phyloP scores from a whole-genome alignment of 148 eudicot genomes.

The Limonium bicolor region DNA sequence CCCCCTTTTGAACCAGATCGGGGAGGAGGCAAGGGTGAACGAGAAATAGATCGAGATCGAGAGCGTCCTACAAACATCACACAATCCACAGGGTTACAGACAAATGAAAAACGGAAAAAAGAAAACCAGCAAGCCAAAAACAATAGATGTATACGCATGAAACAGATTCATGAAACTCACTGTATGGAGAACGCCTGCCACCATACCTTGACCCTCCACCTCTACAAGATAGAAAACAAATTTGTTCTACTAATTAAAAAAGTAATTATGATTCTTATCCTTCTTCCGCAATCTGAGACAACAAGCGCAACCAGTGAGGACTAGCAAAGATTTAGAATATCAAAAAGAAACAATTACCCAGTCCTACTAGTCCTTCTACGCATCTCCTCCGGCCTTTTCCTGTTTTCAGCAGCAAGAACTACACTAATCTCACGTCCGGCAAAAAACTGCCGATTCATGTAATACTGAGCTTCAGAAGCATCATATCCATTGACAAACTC shows the following conservation, averaged over 20 bases:
- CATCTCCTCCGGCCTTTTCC: conserved; percentile 73
- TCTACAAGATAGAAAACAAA: neutral
- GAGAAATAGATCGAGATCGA: conserved; percentile 42
- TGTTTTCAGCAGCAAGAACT: conserved; percentile 52
- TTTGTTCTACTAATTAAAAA: neutral
- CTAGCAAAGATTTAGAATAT: neutral
- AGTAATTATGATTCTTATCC: neutral
- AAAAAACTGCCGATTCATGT: conserved; percentile 57
- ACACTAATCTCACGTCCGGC: conserved; percentile 67
- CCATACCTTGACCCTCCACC: conserved; percentile 43
- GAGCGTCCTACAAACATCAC: conserved; percentile 31
- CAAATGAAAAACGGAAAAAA: neutral
- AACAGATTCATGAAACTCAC: conserved; percentile 23
- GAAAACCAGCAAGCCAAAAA: neutral
- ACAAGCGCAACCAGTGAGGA: neutral
- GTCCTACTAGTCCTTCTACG: conserved; percentile 40
- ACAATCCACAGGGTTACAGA: neutral
- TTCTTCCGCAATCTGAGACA: neutral
- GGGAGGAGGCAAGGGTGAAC: conserved; percentile 23
- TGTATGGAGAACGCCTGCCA: conserved; percentile 31
- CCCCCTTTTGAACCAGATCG: conserved; percentile 38
- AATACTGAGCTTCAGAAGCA: conserved; percentile 59
- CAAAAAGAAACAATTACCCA: conserved; percentile 32
- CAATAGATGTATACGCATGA: neutral
- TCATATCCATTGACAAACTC: conserved; percentile 58